phyloP scores from a whole-genome alignment of 1,284 basidiomycete species.

The Moniliophthora roreri region DNA sequence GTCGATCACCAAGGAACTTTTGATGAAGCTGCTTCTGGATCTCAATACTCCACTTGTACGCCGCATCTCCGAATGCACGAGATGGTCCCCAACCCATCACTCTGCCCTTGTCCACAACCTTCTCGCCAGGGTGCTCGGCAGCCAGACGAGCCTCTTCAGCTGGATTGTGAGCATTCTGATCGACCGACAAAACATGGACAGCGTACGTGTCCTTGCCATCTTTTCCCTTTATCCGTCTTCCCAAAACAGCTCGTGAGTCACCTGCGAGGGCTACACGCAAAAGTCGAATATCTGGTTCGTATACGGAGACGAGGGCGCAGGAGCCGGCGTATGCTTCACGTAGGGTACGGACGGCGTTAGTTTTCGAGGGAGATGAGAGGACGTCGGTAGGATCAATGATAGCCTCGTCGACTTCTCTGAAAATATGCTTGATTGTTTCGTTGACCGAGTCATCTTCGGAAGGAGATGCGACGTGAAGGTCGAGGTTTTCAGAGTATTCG shows the following conservation, averaged over 20 bases:
- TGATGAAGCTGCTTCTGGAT: slow-evolving; percentile 27
- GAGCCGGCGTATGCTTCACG: slow-evolving; percentile 26
- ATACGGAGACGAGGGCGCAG: slow-evolving; percentile 44
- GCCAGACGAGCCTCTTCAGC: slow-evolving; percentile 26
- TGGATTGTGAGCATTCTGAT: slow-evolving; percentile 46
- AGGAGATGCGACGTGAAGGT: background rate
- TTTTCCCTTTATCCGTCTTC: slow-evolving; percentile 35
- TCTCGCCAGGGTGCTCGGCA: slow-evolving; percentile 22
- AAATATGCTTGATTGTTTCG: slow-evolving; percentile 13
- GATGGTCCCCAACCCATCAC: slow-evolving; percentile 27
- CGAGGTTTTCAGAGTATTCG: slow-evolving; percentile 4
- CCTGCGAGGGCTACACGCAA: slow-evolving; percentile 55
- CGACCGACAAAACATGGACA: slow-evolving; percentile 51
- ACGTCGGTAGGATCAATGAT: slow-evolving; percentile 12
- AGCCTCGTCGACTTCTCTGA: slow-evolving; percentile 13
- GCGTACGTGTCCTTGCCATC: slow-evolving; percentile 39
- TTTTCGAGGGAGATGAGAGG: slow-evolving; percentile 14
- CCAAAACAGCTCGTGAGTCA: slow-evolving; percentile 61
- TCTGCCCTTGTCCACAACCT: slow-evolving; percentile 18
- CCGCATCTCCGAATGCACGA: slow-evolving; percentile 33
- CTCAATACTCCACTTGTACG: slow-evolving; percentile 33
- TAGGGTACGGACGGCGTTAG: slow-evolving; percentile 13
- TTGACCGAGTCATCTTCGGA: slow-evolving; percentile 4
- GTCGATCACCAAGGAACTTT: slow-evolving; percentile 26
- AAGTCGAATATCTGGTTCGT: slow-evolving; percentile 39